Percentiles rank a stretch among this genome's conserved stretches.
Evolutionary conservation across 768 basidiomycete species (phyloP).

Genomic region (Goffeauzyma gilvescens): DNA sequence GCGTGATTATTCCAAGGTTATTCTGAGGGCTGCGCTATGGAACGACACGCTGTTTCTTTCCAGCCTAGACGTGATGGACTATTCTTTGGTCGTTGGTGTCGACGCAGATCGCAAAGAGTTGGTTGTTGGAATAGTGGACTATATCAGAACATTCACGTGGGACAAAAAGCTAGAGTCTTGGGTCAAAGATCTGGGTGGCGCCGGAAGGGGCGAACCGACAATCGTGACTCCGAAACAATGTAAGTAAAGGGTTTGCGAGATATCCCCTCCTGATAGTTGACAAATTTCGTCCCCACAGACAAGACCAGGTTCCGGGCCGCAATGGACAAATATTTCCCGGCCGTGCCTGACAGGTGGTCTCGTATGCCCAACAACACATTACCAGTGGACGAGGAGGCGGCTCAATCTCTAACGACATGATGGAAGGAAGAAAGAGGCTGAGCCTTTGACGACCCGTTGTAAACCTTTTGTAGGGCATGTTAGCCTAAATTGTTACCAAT

Average conservation of each 20-base stretch:
- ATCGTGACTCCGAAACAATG: constrained; percentile 94
- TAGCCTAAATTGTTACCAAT: too few species aligned
- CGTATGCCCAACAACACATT: neutral
- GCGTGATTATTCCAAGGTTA: constrained; percentile 88
- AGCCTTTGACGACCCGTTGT: too few species aligned
- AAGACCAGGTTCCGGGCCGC: constrained; percentile 27
- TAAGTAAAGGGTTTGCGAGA: constrained; percentile 32
- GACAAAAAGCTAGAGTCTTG: constrained; percentile 96
- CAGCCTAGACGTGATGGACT: constrained; percentile 81
- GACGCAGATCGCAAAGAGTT: constrained; percentile 71
- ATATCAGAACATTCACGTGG: constrained; percentile 34
- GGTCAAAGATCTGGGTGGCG: constrained; percentile 83
- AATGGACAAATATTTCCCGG: constrained; percentile 32
- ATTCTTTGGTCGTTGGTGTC: constrained; percentile 88
- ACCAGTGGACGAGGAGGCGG: too few species aligned
- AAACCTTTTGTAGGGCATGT: too few species aligned
- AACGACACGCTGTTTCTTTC: constrained; percentile 92
- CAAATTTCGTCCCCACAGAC: constrained; percentile 11
- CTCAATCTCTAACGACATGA: too few species aligned
- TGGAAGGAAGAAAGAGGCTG: too few species aligned
- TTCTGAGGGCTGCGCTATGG: constrained; percentile 69
- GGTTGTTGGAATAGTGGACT: constrained; percentile 92
- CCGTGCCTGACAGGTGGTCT: constrained; percentile 30
- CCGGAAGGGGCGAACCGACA: constrained; percentile 73
- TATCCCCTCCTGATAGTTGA: neutral